Percentiles rank a stretch among this genome's conserved stretches.
These are phyloP conservation scores for Plasmodium gonderi DNA, from an alignment of 169 alveolate genomes.

Conservation along the genomic window DNA sequence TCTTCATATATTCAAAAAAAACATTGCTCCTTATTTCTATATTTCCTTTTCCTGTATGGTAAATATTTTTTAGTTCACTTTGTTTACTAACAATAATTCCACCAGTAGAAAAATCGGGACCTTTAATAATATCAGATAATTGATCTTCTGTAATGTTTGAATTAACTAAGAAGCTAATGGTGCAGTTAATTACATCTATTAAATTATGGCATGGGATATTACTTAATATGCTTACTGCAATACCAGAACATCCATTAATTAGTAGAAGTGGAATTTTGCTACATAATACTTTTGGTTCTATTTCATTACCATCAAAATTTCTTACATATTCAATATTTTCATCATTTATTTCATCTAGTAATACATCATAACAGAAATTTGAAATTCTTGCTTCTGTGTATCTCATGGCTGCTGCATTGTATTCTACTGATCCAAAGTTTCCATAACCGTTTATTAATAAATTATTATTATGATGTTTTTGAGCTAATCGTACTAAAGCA, in stretches of 20 bases:
- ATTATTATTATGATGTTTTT: constrained; percentile 81
- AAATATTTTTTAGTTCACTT: constrained; percentile 73
- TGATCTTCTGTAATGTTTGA: constrained; percentile 74
- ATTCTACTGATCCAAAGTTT: constrained; percentile 89
- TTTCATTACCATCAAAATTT: constrained; percentile 88
- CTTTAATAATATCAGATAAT: constrained; percentile 77
- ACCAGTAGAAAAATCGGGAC: constrained; percentile 91
- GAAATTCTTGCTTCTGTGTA: constrained; percentile 87
- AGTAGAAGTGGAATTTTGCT: constrained; percentile 85
- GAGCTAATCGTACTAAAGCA: constrained; percentile 87
- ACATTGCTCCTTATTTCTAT: constrained; percentile 74
- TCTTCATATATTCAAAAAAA: constrained; percentile 41
- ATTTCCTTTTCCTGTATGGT: constrained; percentile 86
- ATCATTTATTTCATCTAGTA: constrained; percentile 79
- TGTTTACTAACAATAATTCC: constrained; percentile 81
- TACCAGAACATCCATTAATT: constrained; percentile 88
- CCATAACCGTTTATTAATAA: constrained; percentile 90
- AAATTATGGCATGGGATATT: constrained; percentile 89
- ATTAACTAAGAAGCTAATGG: constrained; percentile 74
- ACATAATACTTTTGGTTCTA: constrained; percentile 87
- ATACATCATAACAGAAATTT: constrained; percentile 79
- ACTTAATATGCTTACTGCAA: constrained; percentile 89
- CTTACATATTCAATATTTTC: constrained; percentile 82
- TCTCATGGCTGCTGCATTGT: constrained; percentile 91
- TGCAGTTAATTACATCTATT: constrained; percentile 81